Evolutionary conservation across 2,329 filamentous ascomycete species (phyloP), one percentile per base, ranked within the genome.

Genomic region (Bipolaris victoriae): DNA sequence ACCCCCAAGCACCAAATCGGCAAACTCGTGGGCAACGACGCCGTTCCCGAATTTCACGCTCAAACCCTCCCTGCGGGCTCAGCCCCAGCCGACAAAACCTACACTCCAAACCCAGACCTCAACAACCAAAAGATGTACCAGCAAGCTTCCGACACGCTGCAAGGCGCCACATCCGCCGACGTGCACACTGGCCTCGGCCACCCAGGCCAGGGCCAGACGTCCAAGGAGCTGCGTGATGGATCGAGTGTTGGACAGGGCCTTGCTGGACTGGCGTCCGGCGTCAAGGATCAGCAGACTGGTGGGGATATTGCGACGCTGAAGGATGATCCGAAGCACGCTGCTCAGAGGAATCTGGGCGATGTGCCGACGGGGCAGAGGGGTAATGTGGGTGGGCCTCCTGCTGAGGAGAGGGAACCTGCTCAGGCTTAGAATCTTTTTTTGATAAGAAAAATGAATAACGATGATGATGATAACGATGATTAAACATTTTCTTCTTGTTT

Each of bases 1-100:
- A 18, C 9, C n/a, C 33, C 6, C 64, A 90, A 90, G 87, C 88
- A 91, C 75, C 81, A 86, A 69, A 82, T 84, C 3, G 88, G 88
- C 50, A 79, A 82, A 64, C 82, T 85, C 59, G 82, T 86, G 55
- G 78, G 81, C 61, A 84, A 86, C 63, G 86, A 88, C 51, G 77
- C 78, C 22, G 70, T 76, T 11, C 86, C 86, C 18, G 88, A 90
- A 68, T 92, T 90, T 79, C 79, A 83, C 66, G 83, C 85, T 22
- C 64, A 91, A 72, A 82, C 81, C 1, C 76, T 86, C 35, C 82
- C 87, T 0, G 76, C 88, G 0, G 89, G 89, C 57, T 84, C 85
- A 3, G 89, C 89, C 0, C 89, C 89, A 1, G 61, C 75, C 1
- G 71, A 76, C 39, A 72, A 66, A 15, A 79, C 79, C 16, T 82